These are phyloP conservation scores for Populus alba DNA, from an alignment of 345 rosid species.

Conservation along the genomic window DNA sequence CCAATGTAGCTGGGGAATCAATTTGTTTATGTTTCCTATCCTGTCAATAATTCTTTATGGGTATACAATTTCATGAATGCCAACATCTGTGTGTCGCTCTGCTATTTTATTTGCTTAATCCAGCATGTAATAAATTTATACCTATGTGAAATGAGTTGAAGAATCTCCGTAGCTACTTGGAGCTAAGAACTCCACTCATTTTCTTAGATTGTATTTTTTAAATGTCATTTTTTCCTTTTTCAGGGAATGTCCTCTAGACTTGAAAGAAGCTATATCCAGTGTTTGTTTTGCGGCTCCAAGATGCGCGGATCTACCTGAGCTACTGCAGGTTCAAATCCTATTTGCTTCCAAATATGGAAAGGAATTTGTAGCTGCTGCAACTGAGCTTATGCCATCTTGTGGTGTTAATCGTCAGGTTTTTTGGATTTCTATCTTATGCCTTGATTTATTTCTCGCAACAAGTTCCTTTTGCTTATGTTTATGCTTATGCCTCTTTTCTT, in stretches of 20 bases:
- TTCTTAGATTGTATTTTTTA: constrained; percentile 10
- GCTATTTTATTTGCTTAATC: constrained; percentile 9
- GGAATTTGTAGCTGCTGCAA: constrained; percentile 86
- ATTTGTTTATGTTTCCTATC: neutral
- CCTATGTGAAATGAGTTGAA: neutral
- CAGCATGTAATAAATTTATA: neutral
- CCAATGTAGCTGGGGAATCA: neutral
- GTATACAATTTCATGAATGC: neutral
- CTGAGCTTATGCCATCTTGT: constrained; percentile 90
- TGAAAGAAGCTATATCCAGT: constrained; percentile 93
- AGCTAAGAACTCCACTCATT: neutral
- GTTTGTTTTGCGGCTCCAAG: constrained; percentile 97
- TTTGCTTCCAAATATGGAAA: constrained; percentile 83
- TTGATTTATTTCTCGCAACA: constrained; percentile 6
- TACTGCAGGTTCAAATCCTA: constrained; percentile 84
- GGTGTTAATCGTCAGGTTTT: constrained; percentile 96
- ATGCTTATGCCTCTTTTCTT: neutral
- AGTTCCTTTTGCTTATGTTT: neutral
- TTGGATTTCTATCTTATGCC: neutral
- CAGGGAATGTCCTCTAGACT: constrained; percentile 96
- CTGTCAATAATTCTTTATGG: neutral
- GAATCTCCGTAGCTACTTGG: neutral
- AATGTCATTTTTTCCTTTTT: constrained; percentile 2
- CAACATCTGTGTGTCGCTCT: neutral
- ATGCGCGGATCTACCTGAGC: constrained; percentile 89